A percentile compares a stretch with the other conserved stretches of the same genome.
These are phyloP conservation scores for Sclerotinia sclerotiorum DNA, from an alignment of 2,329 filamentous ascomycete species.

Conservation along the genomic window DNA sequence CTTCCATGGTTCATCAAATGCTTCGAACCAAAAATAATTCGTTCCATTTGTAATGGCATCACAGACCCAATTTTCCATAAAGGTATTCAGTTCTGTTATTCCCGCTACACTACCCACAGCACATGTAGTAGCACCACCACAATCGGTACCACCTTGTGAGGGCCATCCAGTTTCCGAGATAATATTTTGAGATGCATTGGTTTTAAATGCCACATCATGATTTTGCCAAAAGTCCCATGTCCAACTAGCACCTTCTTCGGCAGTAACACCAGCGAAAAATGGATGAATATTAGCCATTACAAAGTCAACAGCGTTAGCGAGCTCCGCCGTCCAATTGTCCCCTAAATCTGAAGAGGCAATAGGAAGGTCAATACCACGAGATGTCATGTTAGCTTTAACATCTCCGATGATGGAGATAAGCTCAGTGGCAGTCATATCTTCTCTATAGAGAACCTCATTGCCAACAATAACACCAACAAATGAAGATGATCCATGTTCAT, in stretches of 20 bases:
- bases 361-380: slow-evolving; percentile 64
- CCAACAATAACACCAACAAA: slow-evolving; percentile 83
- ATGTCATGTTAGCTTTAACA: slow-evolving; percentile 71
- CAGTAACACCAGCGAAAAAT: slow-evolving; percentile 81
- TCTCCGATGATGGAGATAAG: slow-evolving; percentile 64
- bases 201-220: slow-evolving; percentile 63
- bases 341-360: slow-evolving; percentile 88
- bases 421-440: slow-evolving; percentile 67
- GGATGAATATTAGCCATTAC: slow-evolving; percentile 98
- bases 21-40: slow-evolving; percentile 96
- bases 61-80: slow-evolving; percentile 85
- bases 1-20: slow-evolving; percentile 98
- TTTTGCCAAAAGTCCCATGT: slow-evolving; percentile 78
- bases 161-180: slow-evolving; percentile 95
- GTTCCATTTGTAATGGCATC: slow-evolving; percentile 76
- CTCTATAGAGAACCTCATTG: slow-evolving; percentile 74
- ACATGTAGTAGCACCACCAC: slow-evolving; percentile 61
- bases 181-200: slow-evolving; percentile 65
- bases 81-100: slow-evolving; percentile 77
- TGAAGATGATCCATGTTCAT: slow-evolving; percentile 62
- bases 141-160: slow-evolving; percentile 74
- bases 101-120: slow-evolving; percentile 71
- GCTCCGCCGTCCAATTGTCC: slow-evolving; percentile 73
- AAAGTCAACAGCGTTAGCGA: slow-evolving; percentile 73
- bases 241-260: slow-evolving; percentile 70